These are phyloP conservation scores for Pleurotus salmoneostramineus DNA, from an alignment of 768 basidiomycete species.

Conservation along the genomic window DNA sequence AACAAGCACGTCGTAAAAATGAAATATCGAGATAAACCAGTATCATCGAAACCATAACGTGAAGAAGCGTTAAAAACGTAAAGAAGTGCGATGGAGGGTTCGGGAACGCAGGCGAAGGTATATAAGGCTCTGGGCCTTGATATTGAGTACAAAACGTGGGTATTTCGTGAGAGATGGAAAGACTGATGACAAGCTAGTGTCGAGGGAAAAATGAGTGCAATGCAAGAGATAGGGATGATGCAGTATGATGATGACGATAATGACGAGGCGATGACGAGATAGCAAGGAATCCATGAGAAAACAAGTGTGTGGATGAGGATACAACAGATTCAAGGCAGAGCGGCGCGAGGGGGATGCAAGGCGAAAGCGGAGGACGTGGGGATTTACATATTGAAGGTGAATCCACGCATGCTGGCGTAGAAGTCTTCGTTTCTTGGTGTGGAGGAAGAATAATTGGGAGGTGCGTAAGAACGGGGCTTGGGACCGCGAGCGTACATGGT, in stretches of 20 bases:
- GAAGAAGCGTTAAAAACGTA: background rate
- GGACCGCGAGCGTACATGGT: constrained; percentile 49
- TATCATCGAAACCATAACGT: background rate
- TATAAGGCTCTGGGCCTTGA: background rate
- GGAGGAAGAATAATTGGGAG: constrained; percentile 41
- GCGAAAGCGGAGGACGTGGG: background rate
- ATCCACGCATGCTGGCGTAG: constrained; percentile 16
- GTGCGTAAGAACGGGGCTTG: constrained; percentile 44
- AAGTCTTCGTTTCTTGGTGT: constrained; percentile 26
- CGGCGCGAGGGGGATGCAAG: background rate
- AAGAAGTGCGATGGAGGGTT: too few relatives aligned
- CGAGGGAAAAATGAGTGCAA: background rate
- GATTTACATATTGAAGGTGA: background rate
- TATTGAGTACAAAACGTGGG: background rate
- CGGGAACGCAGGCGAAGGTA: background rate
- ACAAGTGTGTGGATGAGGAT: background rate
- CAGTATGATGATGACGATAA: background rate
- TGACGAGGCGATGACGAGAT: background rate
- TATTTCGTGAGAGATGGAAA: background rate
- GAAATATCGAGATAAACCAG: background rate
- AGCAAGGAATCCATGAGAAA: background rate
- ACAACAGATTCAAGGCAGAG: too few relatives aligned
- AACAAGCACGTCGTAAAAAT: background rate
- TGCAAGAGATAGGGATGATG: background rate
- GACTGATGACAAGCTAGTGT: background rate